Evolutionary conservation across 1,139 yeast species (phyloP), one percentile per base, ranked within the genome.

Genomic region (Pichia cactophila): DNA sequence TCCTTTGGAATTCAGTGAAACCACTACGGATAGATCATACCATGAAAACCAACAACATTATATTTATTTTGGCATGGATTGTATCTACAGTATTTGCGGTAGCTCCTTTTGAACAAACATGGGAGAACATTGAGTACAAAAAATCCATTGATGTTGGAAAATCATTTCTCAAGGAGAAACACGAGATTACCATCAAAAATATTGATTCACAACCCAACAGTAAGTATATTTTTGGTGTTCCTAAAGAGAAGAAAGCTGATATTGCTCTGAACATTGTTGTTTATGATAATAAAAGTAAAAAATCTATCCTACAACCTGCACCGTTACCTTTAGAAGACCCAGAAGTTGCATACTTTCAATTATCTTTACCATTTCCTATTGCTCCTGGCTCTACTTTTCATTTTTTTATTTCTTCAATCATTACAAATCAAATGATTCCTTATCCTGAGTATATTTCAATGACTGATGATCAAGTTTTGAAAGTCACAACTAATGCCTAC

Each of bases 151-250:
- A 89, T 61, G 72, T 89, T 49, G 64, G 78, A 35, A 79, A 78
- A 57, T 70, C 90, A 7, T 90, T 83, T 62, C 74, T 81, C 48
- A 80, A 78, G 57, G 95, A 86, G 63, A 70, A 78, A 14, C 69
- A 76, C 48, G 66, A 75, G 36, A 61, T 89, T 47, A 75, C 72
- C 46, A 73, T 81, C 49, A 77, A 70, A 59, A 92, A 90, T 69
- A 68, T 74, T 42, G 88, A 76, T 40, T 53, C 67, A 7, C 67
- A 68, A 46, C 84, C 95, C 6, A 73, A 71, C 53, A 61, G 66
- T 39, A 77, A 71, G 50, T 89, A 88, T 67, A 75, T 67, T 53
- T 74, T 81, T 42, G 74, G 80, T 38, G 63, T 70, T 45, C 82
- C 74, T 59, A 45, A 33, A 6, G 71, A 63, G 42, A 72, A 68